A percentile compares a stretch with the other conserved stretches of the same genome.
phyloP scores from a whole-genome alignment of 495 filamentous ascomycete species.

The Penicillium atrosanguineum region DNA sequence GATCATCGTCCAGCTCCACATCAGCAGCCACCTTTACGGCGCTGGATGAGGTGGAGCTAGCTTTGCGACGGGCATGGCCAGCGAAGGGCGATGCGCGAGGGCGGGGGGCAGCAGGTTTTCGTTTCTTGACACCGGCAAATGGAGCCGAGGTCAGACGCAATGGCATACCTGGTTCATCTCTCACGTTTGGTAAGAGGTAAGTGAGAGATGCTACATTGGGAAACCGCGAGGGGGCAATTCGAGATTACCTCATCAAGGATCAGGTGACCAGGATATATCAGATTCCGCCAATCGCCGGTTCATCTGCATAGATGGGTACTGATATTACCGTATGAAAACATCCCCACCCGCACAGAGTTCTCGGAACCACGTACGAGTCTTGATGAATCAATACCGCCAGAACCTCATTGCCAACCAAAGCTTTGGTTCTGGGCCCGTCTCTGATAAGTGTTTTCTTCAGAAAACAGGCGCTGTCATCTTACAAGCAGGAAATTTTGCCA shows the following conservation, averaged over 20 bases:
- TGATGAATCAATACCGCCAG: conserved; percentile 6
- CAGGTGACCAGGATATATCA: conserved; percentile 8
- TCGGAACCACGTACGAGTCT: conserved; percentile 9
- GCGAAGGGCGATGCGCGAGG: conserved; percentile 49
- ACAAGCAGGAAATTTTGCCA: background rate
- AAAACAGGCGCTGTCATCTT: background rate
- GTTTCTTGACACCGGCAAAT: conserved; percentile 44
- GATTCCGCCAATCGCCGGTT: conserved; percentile 19
- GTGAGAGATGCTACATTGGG: background rate
- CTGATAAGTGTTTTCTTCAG: background rate
- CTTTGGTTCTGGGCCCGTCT: conserved; percentile 3
- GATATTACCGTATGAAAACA: conserved; percentile 15
- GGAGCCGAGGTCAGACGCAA: conserved; percentile 47
- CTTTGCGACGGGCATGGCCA: conserved; percentile 56
- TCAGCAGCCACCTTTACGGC: conserved; percentile 35
- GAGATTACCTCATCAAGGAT: conserved; percentile 15
- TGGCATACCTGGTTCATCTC: conserved; percentile 34
- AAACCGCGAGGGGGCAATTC: background rate
- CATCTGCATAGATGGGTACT: conserved; percentile 12
- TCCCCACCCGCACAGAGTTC: background rate
- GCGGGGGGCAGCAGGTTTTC: conserved; percentile 22
- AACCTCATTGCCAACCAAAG: background rate
- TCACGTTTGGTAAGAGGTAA: background rate
- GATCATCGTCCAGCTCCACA: conserved; percentile 45
- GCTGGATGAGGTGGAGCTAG: conserved; percentile 32